A percentile compares a stretch with the other conserved stretches of the same genome.
Conservation (phyloP, 495 filamentous ascomycete species). For the Daldinia childiae region DNA sequence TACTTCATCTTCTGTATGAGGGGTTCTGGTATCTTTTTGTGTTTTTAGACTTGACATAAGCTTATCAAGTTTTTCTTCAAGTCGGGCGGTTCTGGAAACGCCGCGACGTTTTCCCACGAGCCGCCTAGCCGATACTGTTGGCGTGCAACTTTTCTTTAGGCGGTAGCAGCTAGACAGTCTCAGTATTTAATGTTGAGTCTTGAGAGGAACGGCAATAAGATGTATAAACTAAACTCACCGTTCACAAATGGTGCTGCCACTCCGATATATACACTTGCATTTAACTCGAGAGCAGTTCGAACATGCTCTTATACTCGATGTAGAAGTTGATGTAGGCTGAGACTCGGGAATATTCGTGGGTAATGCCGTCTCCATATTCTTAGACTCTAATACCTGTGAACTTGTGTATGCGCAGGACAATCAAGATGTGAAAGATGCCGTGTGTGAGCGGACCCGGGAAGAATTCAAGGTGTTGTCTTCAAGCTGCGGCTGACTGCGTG, state of each 20-base stretch:
- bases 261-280: background rate
- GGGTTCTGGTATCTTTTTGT: constrained; percentile 21
- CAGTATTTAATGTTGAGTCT: background rate
- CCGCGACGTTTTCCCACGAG: background rate
- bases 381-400: background rate
- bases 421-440: background rate
- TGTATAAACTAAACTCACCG: background rate
- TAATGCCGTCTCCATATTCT: background rate
- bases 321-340: background rate
- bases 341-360: background rate
- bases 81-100: constrained; percentile 42
- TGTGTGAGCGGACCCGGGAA: background rate
- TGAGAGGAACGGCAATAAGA: background rate
- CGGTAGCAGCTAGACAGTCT: background rate
- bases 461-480: background rate
- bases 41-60: constrained; percentile 58
- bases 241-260: background rate
- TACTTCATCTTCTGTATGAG: constrained; percentile 46
- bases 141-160: background rate
- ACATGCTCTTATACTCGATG: background rate
- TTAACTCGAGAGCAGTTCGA: background rate
- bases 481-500: background rate
- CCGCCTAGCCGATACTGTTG: background rate
- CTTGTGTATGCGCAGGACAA: background rate
- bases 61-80: constrained; percentile 63